Evolutionary conservation across 2,329 filamentous ascomycete species (phyloP).

Genomic region (Arthroderma sp.): DNA sequence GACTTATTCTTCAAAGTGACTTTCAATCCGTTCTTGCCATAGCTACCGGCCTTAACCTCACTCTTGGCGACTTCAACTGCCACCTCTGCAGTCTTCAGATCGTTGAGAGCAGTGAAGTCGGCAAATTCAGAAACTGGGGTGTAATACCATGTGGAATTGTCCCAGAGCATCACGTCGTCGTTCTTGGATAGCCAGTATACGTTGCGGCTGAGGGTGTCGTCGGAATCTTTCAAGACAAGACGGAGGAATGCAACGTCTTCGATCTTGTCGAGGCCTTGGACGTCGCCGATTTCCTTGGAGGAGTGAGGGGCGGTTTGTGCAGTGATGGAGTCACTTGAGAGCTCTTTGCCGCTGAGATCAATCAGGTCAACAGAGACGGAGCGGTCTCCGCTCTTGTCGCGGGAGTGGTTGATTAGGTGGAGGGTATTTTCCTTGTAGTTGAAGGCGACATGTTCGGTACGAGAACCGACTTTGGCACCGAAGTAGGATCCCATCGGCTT

Average conservation of each 20-base stretch:
- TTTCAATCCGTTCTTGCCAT: conserved; percentile 7
- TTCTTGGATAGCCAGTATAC: conserved; percentile 45
- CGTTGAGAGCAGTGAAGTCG: conserved; percentile 35
- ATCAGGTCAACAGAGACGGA: conserved; percentile 39
- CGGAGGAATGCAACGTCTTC: conserved; percentile 39
- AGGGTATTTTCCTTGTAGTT: conserved; percentile 37
- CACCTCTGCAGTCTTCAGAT: conserved; percentile 28
- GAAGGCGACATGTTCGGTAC: conserved; percentile 43
- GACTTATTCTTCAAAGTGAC: conserved; percentile 42
- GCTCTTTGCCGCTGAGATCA: conserved; percentile 31
- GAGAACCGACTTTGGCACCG: conserved; percentile 41
- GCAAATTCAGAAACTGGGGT: conserved; percentile 44
- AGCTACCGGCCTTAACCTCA: not conserved
- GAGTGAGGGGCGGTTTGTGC: conserved; percentile 34
- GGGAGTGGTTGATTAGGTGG: conserved; percentile 43
- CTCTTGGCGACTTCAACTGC: conserved; percentile 13
- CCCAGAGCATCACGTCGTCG: conserved; percentile 42
- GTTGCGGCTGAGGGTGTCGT: conserved; percentile 38
- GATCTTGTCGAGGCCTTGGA: conserved; percentile 22
- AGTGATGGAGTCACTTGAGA: conserved; percentile 24
- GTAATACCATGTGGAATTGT: conserved; percentile 44
- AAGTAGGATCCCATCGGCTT: conserved; percentile 47
- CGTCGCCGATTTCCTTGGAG: conserved; percentile 24
- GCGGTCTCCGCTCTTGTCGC: conserved; percentile 28
- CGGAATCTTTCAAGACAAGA: conserved; percentile 32